These are phyloP conservation scores for Nepenthes gracilis DNA, from an alignment of 148 eudicot genomes.

Conservation along the genomic window DNA sequence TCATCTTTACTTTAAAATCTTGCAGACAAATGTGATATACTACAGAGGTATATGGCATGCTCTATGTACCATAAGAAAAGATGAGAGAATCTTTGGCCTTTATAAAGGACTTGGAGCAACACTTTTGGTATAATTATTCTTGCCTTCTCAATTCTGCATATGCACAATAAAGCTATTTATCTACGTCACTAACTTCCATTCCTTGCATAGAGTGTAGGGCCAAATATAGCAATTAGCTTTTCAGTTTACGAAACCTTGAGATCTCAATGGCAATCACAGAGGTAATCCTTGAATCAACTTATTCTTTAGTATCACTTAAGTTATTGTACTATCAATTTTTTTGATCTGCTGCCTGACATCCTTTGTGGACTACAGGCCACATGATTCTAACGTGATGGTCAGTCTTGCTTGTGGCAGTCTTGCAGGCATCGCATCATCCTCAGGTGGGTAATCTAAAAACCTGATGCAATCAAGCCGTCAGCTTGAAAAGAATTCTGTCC, in stretches of 20 bases:
- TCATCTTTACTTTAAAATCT: background rate
- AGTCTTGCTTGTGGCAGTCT: conserved; percentile 98
- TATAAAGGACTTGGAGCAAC: conserved; percentile 97
- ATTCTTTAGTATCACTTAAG: background rate
- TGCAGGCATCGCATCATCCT: conserved; percentile 90
- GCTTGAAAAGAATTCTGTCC: background rate
- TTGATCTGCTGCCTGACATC: background rate
- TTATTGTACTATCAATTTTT: background rate
- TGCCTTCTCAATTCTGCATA: background rate
- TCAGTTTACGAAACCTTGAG: conserved; percentile 83
- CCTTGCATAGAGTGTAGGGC: conserved; percentile 77
- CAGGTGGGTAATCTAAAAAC: conserved; percentile 53
- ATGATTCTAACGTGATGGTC: conserved; percentile 64
- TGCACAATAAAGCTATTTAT: conserved; percentile 3
- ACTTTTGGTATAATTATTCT: conserved; percentile 47
- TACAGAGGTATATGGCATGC: conserved; percentile 88
- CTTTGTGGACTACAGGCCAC: conserved; percentile 33
- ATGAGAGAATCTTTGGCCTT: conserved; percentile 71
- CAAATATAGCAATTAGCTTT: conserved; percentile 91
- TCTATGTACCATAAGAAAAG: conserved; percentile 57
- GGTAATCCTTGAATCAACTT: conserved; percentile 24
- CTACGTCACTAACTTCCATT: background rate
- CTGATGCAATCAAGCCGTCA: background rate
- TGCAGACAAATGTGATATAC: conserved; percentile 76
- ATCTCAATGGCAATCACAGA: conserved; percentile 59